Percentiles rank a stretch among this genome's conserved stretches.
Conservation (phyloP, 2,329 filamentous ascomycete genomes). For the Pseudonectria buxi region DNA sequence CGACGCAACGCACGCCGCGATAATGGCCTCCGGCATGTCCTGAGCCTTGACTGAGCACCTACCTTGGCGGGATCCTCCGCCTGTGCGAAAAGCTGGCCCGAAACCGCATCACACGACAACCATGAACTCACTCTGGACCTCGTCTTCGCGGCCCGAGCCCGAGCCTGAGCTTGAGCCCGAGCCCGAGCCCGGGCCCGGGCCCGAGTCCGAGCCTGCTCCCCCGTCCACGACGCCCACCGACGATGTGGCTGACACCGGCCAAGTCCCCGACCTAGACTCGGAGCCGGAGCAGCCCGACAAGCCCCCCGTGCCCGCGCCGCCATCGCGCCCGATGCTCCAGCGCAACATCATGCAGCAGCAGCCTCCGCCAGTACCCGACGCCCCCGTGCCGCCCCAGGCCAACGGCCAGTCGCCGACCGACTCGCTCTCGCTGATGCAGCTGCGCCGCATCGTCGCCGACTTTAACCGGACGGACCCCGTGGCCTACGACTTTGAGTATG, state of each 20-base stretch:
- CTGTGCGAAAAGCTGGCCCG: background rate
- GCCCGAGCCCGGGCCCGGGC: slow-evolving; percentile 25
- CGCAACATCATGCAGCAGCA: slow-evolving; percentile 23
- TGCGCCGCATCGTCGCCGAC: slow-evolving; percentile 66
- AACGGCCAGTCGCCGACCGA: slow-evolving; percentile 42
- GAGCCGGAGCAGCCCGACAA: slow-evolving; percentile 31
- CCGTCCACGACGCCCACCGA: slow-evolving; percentile 22
- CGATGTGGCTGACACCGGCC: slow-evolving; percentile 38
- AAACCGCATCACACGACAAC: slow-evolving; percentile 8
- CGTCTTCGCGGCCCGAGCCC: slow-evolving; percentile 24
- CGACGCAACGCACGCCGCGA: slow-evolving; percentile 4
- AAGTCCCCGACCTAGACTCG: slow-evolving; percentile 25
- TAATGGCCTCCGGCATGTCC: slow-evolving; percentile 9
- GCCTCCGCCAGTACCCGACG: slow-evolving; percentile 12
- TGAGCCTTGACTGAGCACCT: slow-evolving; percentile 4
- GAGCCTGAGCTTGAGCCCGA: slow-evolving; percentile 21
- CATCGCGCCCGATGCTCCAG: slow-evolving; percentile 20
- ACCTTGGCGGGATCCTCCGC: background rate
- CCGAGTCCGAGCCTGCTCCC: slow-evolving; percentile 19
- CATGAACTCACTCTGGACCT: slow-evolving; percentile 41
- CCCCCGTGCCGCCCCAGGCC: slow-evolving; percentile 21
- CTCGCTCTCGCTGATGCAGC: slow-evolving; percentile 68
- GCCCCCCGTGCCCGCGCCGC: slow-evolving; percentile 27
- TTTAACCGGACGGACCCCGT: slow-evolving; percentile 62
- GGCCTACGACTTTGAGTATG: slow-evolving; percentile 81